These are phyloP conservation scores for Aspergillus sp. DNA, from an alignment of 2,329 filamentous ascomycete species.

Conservation along the genomic window DNA sequence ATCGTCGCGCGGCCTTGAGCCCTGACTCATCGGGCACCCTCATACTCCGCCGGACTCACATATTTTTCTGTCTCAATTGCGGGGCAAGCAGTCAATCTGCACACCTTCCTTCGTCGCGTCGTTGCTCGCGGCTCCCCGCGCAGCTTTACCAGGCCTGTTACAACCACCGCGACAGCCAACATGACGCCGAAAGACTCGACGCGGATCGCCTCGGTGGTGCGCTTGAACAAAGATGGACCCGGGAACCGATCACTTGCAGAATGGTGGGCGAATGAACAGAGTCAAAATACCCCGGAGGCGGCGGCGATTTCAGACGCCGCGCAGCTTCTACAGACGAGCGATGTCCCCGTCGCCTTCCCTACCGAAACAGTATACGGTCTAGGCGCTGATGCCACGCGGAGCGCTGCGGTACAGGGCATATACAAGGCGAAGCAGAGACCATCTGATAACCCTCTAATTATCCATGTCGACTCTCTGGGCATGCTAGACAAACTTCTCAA, in stretches of 20 bases:
- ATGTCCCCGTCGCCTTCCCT: conserved; percentile 86
- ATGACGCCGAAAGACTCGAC: conserved; percentile 28
- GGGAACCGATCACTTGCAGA: conserved; percentile 34
- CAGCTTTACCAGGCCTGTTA: conserved; percentile 26
- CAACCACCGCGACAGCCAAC: conserved; percentile 20
- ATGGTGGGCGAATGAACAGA: conserved; percentile 41
- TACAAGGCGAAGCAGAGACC: conserved; percentile 88
- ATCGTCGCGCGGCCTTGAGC: neutral
- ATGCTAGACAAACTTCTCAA: conserved; percentile 69
- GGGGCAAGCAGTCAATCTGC: conserved; percentile 26
- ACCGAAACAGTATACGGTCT: conserved; percentile 98
- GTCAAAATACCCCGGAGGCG: conserved; percentile 45
- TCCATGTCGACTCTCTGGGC: conserved; percentile 78
- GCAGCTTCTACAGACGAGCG: conserved; percentile 60
- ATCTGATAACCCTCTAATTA: conserved; percentile 91
- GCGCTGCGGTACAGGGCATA: conserved; percentile 81
- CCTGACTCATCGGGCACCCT: conserved; percentile 8
- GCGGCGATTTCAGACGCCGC: conserved; percentile 65
- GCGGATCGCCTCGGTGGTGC: conserved; percentile 39
- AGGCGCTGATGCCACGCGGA: conserved; percentile 91
- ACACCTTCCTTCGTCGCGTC: conserved; percentile 22
- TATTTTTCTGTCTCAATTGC: neutral
- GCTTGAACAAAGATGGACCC: conserved; percentile 36
- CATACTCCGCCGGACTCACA: neutral
- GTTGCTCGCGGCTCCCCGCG: conserved; percentile 32